Conservation (phyloP, 2,329 filamentous ascomycete genomes). For the Metarhizium sp. region DNA sequence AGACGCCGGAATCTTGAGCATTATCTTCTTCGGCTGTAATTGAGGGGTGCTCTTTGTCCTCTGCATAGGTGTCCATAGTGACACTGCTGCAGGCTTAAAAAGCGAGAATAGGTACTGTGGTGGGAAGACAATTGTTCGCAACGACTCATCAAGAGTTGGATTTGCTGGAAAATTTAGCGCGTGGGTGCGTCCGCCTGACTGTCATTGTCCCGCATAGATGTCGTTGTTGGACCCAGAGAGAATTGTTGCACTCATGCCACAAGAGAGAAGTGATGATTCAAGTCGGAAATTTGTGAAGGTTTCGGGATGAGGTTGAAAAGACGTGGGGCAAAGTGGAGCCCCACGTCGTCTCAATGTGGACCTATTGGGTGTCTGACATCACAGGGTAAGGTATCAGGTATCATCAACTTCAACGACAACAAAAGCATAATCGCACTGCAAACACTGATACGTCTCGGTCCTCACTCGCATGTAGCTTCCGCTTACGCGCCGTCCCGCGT, state of each 20-base stretch:
- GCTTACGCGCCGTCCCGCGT: background rate
- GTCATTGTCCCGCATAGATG: background rate
- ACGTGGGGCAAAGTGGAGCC: background rate
- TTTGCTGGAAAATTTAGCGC: background rate
- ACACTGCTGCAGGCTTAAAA: background rate
- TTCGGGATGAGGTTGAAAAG: background rate
- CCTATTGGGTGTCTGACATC: background rate
- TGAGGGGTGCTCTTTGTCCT: constrained; percentile 2
- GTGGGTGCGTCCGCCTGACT: background rate
- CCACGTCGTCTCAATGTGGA: background rate
- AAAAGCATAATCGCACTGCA: background rate
- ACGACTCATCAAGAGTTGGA: background rate
- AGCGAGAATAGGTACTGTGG: background rate
- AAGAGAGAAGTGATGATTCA: background rate
- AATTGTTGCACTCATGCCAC: background rate
- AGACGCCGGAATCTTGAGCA: constrained; percentile 2
- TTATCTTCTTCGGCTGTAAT: constrained; percentile 4
- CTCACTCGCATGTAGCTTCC: background rate
- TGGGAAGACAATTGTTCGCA: background rate
- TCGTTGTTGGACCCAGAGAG: background rate
- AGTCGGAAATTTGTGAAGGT: background rate
- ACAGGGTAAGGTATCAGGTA: background rate
- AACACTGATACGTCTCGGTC: background rate
- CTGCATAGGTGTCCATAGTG: background rate
- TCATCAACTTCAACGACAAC: background rate